Conservation (phyloP, 768 basidiomycete genomes). For the Lyophyllum semitale region DNA sequence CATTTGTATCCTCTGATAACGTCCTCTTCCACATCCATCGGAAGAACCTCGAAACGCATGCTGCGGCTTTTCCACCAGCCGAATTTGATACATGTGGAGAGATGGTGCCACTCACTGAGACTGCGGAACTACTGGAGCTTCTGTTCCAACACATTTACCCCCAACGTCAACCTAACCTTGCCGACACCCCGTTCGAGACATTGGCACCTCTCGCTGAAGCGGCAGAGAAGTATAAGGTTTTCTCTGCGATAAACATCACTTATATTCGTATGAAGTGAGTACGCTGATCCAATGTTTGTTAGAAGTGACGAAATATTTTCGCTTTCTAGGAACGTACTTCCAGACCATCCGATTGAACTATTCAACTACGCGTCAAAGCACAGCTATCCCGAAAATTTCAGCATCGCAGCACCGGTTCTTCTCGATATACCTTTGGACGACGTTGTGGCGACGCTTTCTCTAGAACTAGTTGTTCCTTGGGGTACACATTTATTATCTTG, state of each 20-base stretch:
- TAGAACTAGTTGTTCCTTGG: background rate
- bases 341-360: background rate
- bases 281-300: background rate
- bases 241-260: constrained; percentile 4
- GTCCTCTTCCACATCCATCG: constrained; percentile 6
- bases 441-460: background rate
- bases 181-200: background rate
- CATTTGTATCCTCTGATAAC: constrained; percentile 1
- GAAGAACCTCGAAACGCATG: constrained; percentile 4
- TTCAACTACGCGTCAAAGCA: background rate
- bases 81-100: background rate
- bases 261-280: background rate
- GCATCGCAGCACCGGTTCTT: background rate
- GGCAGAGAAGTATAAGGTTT: constrained; percentile 15
- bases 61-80: background rate
- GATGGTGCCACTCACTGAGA: constrained; percentile 1
- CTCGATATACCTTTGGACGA: background rate
- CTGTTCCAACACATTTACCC: constrained; percentile 13
- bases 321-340: background rate
- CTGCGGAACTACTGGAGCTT: constrained; percentile 2
- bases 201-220: constrained; percentile 1
- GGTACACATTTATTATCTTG: background rate
- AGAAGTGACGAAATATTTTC: too few relatives aligned
- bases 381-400: background rate
- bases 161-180: background rate